Evolutionary conservation across 1,139 yeast genomes (phyloP), one percentile per base, ranked within the genome.

Genomic region (Candida sojae): DNA sequence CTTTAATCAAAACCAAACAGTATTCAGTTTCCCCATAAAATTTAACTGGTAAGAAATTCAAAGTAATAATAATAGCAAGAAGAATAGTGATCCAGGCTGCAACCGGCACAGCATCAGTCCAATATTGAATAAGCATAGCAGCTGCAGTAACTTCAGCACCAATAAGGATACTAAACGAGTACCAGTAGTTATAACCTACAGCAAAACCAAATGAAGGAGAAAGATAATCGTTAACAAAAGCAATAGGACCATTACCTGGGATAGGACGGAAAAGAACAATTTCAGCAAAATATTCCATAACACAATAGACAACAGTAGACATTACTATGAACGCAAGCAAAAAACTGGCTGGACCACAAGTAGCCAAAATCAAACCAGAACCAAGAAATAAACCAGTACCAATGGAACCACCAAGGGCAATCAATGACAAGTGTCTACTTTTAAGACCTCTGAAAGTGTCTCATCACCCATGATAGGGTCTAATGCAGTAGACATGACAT

Each of bases 21-120:
- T 82, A 84, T 60, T 84, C 89, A 7, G 84, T 70, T 58, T 84
- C 89, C 34, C 89, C 89, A 57, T 80, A 84, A 43, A 71, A 74
- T 49, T 67, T 69, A 28, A 84, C 83, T 6, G 80, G 70, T 43
- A 66, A 60, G 59, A 75, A 61, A 53, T 79, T 79, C 25, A 78
- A 58, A 3, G 56, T 53, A n/a, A 76, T 66, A 46, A 71, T 62
- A 4, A 70, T 42, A 12, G 60, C 75, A 49, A 77, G 64, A 48
- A 79, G 68, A n/a, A 79, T 77, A 63, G 81, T 66, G 46, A 79
- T 77, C 83, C 83, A 80, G 25, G 76, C 82, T 30, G 82, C 84
- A 5, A 78, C 72, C 45, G 73, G 70, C 28, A 80, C 75, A 23
- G 58, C 60, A 6, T 67, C 58, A n/a, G 77, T 73, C 90, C 90